These are phyloP conservation scores for Hanseniaspora lindneri DNA, from an alignment of 805 yeast species.

Conservation along the genomic window DNA sequence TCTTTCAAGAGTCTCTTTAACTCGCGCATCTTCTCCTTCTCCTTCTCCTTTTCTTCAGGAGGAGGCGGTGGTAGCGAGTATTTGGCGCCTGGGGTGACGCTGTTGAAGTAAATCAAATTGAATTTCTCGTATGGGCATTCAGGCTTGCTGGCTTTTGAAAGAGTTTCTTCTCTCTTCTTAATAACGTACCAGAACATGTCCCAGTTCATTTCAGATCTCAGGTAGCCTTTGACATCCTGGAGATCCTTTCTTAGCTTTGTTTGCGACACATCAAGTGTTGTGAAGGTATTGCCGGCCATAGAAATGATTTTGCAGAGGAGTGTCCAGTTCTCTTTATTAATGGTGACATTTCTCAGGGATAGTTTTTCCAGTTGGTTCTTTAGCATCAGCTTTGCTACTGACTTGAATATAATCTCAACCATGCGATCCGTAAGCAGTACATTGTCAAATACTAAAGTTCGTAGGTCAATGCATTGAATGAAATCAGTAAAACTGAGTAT, in stretches of 20 bases:
- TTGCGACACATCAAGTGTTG: slow-evolving; percentile 61
- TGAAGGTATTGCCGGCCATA: slow-evolving; percentile 41
- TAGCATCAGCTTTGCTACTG: slow-evolving; percentile 38
- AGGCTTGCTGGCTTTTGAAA: neutral
- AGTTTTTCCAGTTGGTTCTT: slow-evolving; percentile 60
- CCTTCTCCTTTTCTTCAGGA: slow-evolving; percentile 14
- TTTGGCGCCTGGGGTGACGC: slow-evolving; percentile 16
- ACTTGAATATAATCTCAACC: slow-evolving; percentile 50
- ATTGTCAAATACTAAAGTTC: slow-evolving; percentile 66
- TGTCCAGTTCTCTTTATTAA: slow-evolving; percentile 66
- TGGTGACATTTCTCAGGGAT: slow-evolving; percentile 65
- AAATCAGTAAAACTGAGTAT: slow-evolving; percentile 81
- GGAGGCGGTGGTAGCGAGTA: slow-evolving; percentile 14
- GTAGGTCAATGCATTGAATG: slow-evolving; percentile 57
- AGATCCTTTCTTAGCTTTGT: slow-evolving; percentile 30
- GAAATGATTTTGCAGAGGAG: slow-evolving; percentile 63
- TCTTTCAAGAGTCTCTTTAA: slow-evolving; percentile 11
- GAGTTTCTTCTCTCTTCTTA: slow-evolving; percentile 8
- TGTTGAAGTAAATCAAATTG: slow-evolving; percentile 13
- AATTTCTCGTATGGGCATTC: neutral
- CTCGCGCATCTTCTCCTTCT: slow-evolving; percentile 13
- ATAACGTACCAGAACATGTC: slow-evolving; percentile 38
- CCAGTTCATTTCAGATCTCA: slow-evolving; percentile 79
- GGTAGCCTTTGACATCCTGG: slow-evolving; percentile 23
- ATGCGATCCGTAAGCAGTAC: slow-evolving; percentile 62